Evolutionary conservation across 768 basidiomycete species (phyloP).

Genomic region (Cystobasidiopsis lactophilus): DNA sequence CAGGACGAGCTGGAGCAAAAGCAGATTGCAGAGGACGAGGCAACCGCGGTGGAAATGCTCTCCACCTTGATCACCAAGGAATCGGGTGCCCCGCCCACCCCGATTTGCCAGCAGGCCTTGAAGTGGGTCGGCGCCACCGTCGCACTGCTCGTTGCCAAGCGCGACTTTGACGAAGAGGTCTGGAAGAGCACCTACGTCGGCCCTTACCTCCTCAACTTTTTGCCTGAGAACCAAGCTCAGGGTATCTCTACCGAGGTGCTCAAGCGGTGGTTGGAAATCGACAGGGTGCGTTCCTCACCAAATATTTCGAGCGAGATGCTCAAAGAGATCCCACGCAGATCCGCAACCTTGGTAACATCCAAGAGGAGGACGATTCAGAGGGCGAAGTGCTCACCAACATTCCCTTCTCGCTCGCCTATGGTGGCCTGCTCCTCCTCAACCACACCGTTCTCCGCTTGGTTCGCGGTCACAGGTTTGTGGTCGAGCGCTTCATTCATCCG

Average conservation of each 20-base stretch:
- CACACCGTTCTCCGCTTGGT: conserved; percentile 75
- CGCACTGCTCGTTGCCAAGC: conserved; percentile 44
- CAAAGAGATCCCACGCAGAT: too few relatives aligned
- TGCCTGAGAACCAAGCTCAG: conserved; percentile 25
- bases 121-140: conserved; percentile 52
- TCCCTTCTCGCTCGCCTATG: conserved; percentile 85
- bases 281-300: conserved; percentile 31
- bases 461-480: conserved; percentile 43
- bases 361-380: conserved; percentile 37
- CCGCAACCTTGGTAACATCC: conserved; percentile 24
- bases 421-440: conserved; percentile 75
- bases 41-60: conserved; percentile 9
- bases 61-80: conserved; percentile 9
- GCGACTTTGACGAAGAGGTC: conserved; percentile 23
- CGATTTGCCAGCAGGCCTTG: conserved; percentile 36
- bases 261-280: conserved; percentile 51
- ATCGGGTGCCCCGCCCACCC: conserved; percentile 25
- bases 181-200: conserved; percentile 40
- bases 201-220: conserved; percentile 48
- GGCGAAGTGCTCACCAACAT: conserved; percentile 79
- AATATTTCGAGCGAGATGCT: background rate
- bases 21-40: conserved; percentile 14
- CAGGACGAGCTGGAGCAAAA: conserved; percentile 35
- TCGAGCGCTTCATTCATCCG: background rate
- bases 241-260: conserved; percentile 40